Evolutionary conservation across 2,329 filamentous ascomycete genomes (phyloP).

Genomic region (Fusarium burgessii): DNA sequence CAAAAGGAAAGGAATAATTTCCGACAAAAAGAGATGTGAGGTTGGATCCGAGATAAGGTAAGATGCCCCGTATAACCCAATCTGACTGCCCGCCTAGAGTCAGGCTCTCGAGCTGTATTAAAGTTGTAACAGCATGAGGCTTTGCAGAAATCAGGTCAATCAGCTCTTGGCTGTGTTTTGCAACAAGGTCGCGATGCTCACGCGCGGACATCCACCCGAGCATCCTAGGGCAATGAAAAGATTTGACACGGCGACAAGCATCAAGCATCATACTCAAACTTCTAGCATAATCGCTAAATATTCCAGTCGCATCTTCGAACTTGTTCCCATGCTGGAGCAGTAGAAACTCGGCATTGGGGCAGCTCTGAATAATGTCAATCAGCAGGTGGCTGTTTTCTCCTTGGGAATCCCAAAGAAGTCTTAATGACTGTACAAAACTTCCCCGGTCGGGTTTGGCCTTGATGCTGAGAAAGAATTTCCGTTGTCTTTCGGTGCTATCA

Average conservation of each 20-base stretch:
- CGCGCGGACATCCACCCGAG: not conserved
- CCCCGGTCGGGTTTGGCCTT: not conserved
- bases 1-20: not conserved
- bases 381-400: not conserved
- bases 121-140: not conserved
- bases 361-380: not conserved
- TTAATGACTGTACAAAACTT: not conserved
- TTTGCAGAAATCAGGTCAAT: not conserved
- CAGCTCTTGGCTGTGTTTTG: not conserved
- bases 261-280: not conserved
- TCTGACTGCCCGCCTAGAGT: not conserved
- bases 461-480: not conserved
- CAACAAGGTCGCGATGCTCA: too few species aligned
- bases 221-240: not conserved
- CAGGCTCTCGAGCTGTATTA: not conserved
- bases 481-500: not conserved
- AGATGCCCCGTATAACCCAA: not conserved
- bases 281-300: not conserved
- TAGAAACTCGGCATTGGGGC: not conserved
- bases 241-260: not conserved
- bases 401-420: not conserved
- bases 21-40: not conserved
- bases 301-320: too few species aligned
- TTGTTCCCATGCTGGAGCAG: not conserved
- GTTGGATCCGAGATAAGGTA: not conserved